Base-by-base conservation (phyloP, 73 alveolate species). In the Blepharisma japonicum region DNA sequence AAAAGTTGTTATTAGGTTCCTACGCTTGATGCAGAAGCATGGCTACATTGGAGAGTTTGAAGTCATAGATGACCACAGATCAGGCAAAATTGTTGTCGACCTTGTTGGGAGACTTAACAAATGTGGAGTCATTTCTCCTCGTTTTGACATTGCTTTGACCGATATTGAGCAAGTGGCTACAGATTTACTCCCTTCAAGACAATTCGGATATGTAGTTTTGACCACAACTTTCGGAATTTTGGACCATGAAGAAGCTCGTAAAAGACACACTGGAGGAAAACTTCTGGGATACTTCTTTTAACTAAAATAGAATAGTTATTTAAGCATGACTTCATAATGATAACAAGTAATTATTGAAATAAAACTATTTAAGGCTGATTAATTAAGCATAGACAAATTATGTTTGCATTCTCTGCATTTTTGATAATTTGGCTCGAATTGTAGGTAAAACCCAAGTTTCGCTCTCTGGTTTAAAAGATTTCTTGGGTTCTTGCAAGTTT, bases 61-160 rank as follows among this genome's bases (percentile, higher is more conserved):
- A 85, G 88, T 95, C 81, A 85, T 96, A 45, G 99, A 96, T 84
- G 99, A 96, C 90, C 97, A 96, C 91, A 92, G 99, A 82, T 81
- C 92, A 25, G 97, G 97, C 71, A 96, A 96, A 93, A 94, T 96
- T 74, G 97, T 96, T 61, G 96, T 96, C 50, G 99, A 96, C 71
- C 88, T 96, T 53, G 80, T 85, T 79, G 99, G 99, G 61, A 90
- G 99, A 82, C 86, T 96, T 79, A 91, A 89, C 95, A 92, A 95
- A 88, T 93, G 98, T 89, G 99, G 99, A 56, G 99, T 96, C 77
- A 96, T 96, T 86, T 94, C 98, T 51, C 99, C 99, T 51, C 83
- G 99, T 45, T 96, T 87, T 89, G 98, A 96, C 83, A 82, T 90
- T 21, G 38, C 61, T 56, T 68, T 89, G 70, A 81, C 61, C 85